Conservation (phyloP, 208 protist species). For the Naegleria fowleri region DNA sequence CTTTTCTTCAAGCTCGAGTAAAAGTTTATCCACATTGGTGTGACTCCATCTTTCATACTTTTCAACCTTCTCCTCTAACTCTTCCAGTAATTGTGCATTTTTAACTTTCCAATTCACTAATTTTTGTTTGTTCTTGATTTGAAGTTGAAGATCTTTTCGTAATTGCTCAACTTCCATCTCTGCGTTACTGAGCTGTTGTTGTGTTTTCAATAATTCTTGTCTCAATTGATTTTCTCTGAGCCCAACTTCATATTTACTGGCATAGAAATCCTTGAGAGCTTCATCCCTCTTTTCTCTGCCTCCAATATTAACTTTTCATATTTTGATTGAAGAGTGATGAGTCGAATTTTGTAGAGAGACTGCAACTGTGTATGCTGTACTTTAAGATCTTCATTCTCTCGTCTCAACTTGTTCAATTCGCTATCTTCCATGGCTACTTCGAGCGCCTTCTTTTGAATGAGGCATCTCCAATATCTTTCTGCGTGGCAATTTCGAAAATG, state of each 20-base stretch:
- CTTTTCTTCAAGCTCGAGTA: slow-evolving; percentile 44
- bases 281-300: slow-evolving; percentile 34
- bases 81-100: slow-evolving; percentile 42
- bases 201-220: slow-evolving; percentile 39
- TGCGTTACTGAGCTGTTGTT: slow-evolving; percentile 36
- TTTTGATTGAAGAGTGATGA: neutral
- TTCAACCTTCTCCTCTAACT: slow-evolving; percentile 40
- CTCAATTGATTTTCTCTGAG: slow-evolving; percentile 29
- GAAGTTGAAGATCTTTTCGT: slow-evolving; percentile 41
- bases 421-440: slow-evolving; percentile 43
- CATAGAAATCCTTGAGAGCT: slow-evolving; percentile 33
- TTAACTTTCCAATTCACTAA: slow-evolving; percentile 48
- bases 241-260: slow-evolving; percentile 34
- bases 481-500: slow-evolving; percentile 36
- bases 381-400: slow-evolving; percentile 42
- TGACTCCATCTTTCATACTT: slow-evolving; percentile 42
- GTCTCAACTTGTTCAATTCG: slow-evolving; percentile 39
- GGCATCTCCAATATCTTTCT: slow-evolving; percentile 27
- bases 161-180: slow-evolving; percentile 49
- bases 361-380: slow-evolving; percentile 21
- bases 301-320: slow-evolving; percentile 31
- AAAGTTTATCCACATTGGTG: slow-evolving; percentile 42
- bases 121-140: slow-evolving; percentile 48
- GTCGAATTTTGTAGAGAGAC: slow-evolving; percentile 24
- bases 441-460: slow-evolving; percentile 43